Evolutionary conservation across 2,329 filamentous ascomycete species (phyloP), one percentile per base, ranked within the genome.

Genomic region (Pyrenophora seminiperda): DNA sequence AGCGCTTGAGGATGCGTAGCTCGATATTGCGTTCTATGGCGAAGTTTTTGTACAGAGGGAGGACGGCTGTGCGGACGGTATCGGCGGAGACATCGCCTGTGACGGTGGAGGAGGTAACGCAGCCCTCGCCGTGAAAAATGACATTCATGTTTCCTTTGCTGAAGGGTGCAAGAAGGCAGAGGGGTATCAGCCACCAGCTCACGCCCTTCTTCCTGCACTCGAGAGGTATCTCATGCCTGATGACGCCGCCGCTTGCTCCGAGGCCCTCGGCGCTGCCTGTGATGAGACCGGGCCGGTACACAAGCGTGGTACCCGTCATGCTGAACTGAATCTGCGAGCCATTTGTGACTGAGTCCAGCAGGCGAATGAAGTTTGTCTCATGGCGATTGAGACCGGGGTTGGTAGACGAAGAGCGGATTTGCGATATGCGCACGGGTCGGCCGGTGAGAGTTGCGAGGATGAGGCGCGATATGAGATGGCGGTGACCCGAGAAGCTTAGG

Each of bases 241-340:
- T 85, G 31, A 96, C 83, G 62, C 93, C 89, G 51, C 72, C 83
- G 38, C 83, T 79, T 30, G 89, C 87, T 63, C 90, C 90, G 41
- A 87, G 82, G 14, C 90, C 91, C 15, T 89, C 81, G 18, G 89
- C 85, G 38, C 87, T 88, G 54, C 94, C 94, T 0, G 91, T 94
- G 66, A 99, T 95, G 32, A 99, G 80, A 29, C 94, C 94, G 0
- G 94, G 94, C 59, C 90, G 88, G 76, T 95, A 99, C 30, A 92
- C 87, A 47, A 99, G 83, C 1, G 91, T 92, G 0, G 94, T 97
- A 70, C 94, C 94, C 1, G 91, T 97, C 77, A 96, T 94, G 9
- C 91, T 96, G 63, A 99, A 96, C 68, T 97, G 92, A 77, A 97
- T 91, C 47, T 89, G 86, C 50, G 89, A 90, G 76, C 94, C 94